Evolutionary conservation across 2,329 filamentous ascomycete species (phyloP), one percentile per base, ranked within the genome.

Genomic region (Epichloe amarillans): DNA sequence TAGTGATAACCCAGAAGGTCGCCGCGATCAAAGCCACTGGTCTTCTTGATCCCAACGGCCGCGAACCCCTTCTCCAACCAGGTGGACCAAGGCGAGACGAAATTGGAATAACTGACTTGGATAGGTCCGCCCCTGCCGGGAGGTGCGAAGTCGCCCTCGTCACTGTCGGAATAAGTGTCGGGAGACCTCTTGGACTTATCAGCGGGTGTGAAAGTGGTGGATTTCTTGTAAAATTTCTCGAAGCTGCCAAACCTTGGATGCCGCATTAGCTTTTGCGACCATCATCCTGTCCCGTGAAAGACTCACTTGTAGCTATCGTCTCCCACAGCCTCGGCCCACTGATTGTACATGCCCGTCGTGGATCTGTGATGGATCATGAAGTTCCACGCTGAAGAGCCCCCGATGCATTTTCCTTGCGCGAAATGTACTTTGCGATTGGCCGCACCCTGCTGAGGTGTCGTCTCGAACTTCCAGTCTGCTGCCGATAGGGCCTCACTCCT

Each of bases 341-440:
- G 26, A 10, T 30, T 30, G 8, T 58, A 64, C 8, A 66, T 60
- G 6, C 66, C 63, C 2, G 52, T 58, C 1, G 65, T 59, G 0
- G 63, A 61, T 17, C 66, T 58, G 42, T 67, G 60, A 5, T 63
- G 61, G 17, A 67, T 61, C 59, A 68, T 58, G 17, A 62, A 66
- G 51, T 69, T 69, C 6, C 67, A 59, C 8, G 65, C 62, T 0
- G 65, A 68, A 1, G 64, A 63, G 8, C 69, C 69, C 19, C 68
- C 69, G 0, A 71, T 58, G 0, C 58, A 62, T 46, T 67, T 70
- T 1, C 69, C 69, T 5, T 61, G 61, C 0, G 66, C 59, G 50
- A 67, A 68, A 51, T 68, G 63, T 4, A 71, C 55, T n/a, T 55
- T 52, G 2, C 65, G 56, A 12, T 55, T n/a, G 17, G 55, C 49